Base-by-base conservation (phyloP, 768 basidiomycete species). In the Kwoniella dejecticola region DNA sequence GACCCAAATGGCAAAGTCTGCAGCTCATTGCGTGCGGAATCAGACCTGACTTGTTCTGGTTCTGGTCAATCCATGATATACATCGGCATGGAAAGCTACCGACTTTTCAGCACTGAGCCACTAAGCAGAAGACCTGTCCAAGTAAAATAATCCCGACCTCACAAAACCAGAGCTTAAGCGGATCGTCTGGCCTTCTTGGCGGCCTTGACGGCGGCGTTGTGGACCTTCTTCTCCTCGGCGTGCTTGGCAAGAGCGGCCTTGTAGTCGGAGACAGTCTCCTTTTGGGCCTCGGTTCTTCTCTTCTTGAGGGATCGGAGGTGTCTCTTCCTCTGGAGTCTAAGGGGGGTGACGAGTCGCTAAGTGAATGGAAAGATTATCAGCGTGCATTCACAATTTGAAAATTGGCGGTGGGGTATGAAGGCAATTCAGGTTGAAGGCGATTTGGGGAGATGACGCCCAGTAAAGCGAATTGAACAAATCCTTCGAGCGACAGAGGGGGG, bases 241-340 rank as follows among this genome's bases (percentile, higher is more conserved):
- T 91, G 92, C 84, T 96, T 94, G 82, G 87, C 83, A 58, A 96
- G 79, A 78, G 94, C 83, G 62, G 83, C 82, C 87, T 95, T 90
- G 85, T 88, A 97, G 83, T 97, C 95, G 59, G 85, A 76, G 82
- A 95, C 91, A 82, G 93, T 90, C 82, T 92, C 94, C 83, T 92
- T 92, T 84, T 95, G 93, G 79, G 83, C 85, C 77, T 92, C 90
- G 77, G 91, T 83, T 81, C 87, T 86, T 81, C 91, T 86, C 79
- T 88, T 87, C 82, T 91, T 89, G 83, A 97, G 85, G 46, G 91
- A 85, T 69, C 82, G 86, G 77, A 95, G 86, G 83, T 90, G 92
- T 71, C 95, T 90, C 81, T 91, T 89, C 81, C 93, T 90, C 82
- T 99, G 95, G 77, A 97, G 89, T 76, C 93, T 90, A 76, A 90